A percentile compares a stretch with the other conserved stretches of the same genome.
These are phyloP conservation scores for Calocybe indica DNA, from an alignment of 768 basidiomycete genomes.

Conservation along the genomic window DNA sequence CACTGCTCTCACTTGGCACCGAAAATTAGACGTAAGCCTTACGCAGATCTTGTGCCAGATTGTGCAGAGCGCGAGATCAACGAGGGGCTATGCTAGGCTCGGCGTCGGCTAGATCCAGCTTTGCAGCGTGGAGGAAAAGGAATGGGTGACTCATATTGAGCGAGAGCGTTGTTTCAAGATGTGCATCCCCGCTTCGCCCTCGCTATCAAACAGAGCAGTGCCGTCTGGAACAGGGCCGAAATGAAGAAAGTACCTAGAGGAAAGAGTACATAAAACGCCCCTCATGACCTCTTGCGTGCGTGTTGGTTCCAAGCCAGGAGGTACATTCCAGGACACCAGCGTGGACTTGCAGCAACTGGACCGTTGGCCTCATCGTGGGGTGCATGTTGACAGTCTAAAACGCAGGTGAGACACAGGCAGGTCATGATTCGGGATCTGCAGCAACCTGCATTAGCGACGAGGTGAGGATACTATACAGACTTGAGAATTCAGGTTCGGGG, in stretches of 20 bases:
- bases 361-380: slow-evolving; percentile 10
- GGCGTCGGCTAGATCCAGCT: slow-evolving; percentile 15
- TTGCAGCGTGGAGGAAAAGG: slow-evolving; percentile 24
- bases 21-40: slow-evolving; percentile 22
- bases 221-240: slow-evolving; percentile 20
- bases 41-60: slow-evolving; percentile 21
- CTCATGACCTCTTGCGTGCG: slow-evolving; percentile 28
- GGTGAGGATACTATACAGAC: slow-evolving; percentile 3
- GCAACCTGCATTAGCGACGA: neutral
- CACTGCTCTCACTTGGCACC: slow-evolving; percentile 12
- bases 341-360: slow-evolving; percentile 23
- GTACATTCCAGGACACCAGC: slow-evolving; percentile 24
- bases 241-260: slow-evolving; percentile 23
- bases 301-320: slow-evolving; percentile 24
- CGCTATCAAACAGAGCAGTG: too few relatives aligned
- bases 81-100: slow-evolving; percentile 3
- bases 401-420: slow-evolving; percentile 3
- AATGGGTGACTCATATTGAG: slow-evolving; percentile 12
- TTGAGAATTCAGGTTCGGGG: too few relatives aligned
- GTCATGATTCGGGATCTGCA: neutral
- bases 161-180: neutral
- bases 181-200: slow-evolving; percentile 21
- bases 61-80: slow-evolving; percentile 16
- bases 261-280: slow-evolving; percentile 22
- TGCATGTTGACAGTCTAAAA: slow-evolving; percentile 18